These are phyloP conservation scores for Kodamaea laetipori DNA, from an alignment of 805 yeast species.

Conservation along the genomic window DNA sequence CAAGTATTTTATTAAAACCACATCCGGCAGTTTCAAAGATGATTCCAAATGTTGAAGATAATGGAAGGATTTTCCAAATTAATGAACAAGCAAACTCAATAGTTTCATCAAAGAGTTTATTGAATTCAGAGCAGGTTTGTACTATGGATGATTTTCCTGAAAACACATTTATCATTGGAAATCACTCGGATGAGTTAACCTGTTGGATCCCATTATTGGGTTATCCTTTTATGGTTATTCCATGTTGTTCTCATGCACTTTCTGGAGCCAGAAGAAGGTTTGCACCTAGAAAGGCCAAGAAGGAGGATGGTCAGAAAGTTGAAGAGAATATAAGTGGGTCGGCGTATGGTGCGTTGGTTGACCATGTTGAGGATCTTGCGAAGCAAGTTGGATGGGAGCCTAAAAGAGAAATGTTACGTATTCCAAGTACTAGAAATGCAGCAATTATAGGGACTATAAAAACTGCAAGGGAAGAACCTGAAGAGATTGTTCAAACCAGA, in stretches of 20 bases:
- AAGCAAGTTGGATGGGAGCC: slow-evolving; percentile 77
- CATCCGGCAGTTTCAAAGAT: slow-evolving; percentile 59
- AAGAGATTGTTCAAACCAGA: slow-evolving; percentile 37
- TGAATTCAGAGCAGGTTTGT: slow-evolving; percentile 51
- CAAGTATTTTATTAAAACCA: slow-evolving; percentile 68
- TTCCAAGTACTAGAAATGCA: slow-evolving; percentile 92
- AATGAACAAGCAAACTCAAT: slow-evolving; percentile 21
- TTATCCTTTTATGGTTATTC: slow-evolving; percentile 86
- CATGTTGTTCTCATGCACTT: slow-evolving; percentile 91
- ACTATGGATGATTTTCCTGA: slow-evolving; percentile 67
- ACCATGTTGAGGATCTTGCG: slow-evolving; percentile 76
- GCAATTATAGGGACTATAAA: slow-evolving; percentile 72
- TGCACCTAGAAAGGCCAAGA: slow-evolving; percentile 39
- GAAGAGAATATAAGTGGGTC: slow-evolving; percentile 41
- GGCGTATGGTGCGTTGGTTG: slow-evolving; percentile 83
- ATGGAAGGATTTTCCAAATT: slow-evolving; percentile 58
- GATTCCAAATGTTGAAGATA: slow-evolving; percentile 58
- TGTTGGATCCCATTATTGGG: slow-evolving; percentile 93
- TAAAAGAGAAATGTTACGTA: slow-evolving; percentile 83
- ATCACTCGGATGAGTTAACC: slow-evolving; percentile 92
- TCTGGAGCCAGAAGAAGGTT: slow-evolving; percentile 75
- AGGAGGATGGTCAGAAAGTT: background rate
- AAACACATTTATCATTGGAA: slow-evolving; percentile 84
- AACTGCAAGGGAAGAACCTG: slow-evolving; percentile 25
- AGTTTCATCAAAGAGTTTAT: slow-evolving; percentile 45